A percentile compares a stretch with the other conserved stretches of the same genome.
These are phyloP conservation scores for Puccinia triticina DNA, from an alignment of 1,284 basidiomycete genomes.

Conservation along the genomic window DNA sequence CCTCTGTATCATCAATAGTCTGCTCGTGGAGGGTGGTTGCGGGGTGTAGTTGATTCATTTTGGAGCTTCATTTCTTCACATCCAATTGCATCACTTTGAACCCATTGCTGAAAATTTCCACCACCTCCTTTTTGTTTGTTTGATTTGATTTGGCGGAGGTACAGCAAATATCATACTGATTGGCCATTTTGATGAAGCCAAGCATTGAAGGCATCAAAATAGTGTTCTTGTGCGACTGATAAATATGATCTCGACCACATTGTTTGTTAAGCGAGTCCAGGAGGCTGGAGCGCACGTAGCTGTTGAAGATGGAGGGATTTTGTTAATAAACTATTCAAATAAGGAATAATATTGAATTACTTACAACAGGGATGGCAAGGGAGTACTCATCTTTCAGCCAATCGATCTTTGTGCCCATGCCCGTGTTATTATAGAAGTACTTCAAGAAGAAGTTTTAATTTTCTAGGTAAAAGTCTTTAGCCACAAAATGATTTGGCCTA, in stretches of 20 bases:
- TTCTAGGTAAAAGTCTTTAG: background rate
- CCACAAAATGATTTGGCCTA: background rate
- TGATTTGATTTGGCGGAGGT: background rate
- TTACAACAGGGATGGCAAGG: background rate
- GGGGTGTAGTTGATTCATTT: background rate
- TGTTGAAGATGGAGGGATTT: background rate
- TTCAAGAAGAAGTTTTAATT: background rate
- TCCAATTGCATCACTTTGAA: background rate
- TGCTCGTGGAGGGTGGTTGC: background rate
- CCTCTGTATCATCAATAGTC: background rate
- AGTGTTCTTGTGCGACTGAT: background rate
- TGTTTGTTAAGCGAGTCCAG: background rate
- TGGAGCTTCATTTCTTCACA: background rate
- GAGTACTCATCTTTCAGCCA: background rate
- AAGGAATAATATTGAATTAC: background rate
- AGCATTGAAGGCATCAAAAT: background rate
- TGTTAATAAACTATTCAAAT: no score
- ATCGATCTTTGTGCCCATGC: background rate
- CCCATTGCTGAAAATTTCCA: background rate
- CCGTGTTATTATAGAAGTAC: background rate
- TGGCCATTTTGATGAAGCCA: background rate
- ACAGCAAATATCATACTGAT: background rate
- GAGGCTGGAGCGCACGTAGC: background rate
- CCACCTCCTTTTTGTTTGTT: background rate
- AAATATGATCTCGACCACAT: background rate